Evolutionary conservation across 805 yeast genomes (phyloP).

Genomic region (Debaryomyces prosopidis): DNA sequence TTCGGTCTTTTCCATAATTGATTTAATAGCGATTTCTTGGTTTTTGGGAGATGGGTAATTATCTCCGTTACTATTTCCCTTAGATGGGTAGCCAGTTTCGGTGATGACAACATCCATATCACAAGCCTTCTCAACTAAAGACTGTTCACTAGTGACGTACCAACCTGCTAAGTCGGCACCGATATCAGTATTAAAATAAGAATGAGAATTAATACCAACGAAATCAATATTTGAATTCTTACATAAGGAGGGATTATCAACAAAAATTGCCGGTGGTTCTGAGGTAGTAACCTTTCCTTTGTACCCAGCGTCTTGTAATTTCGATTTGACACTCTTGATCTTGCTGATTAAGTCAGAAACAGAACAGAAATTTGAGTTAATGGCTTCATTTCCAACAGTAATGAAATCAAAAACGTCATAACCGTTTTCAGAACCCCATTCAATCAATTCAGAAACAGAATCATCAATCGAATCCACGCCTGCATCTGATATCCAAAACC

Average conservation of each 20-base stretch:
- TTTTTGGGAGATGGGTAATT: constrained; percentile 71
- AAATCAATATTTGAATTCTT: constrained; percentile 69
- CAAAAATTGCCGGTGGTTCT: constrained; percentile 82
- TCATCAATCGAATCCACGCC: constrained; percentile 74
- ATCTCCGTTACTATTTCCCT: constrained; percentile 68
- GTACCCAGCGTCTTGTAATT: constrained; percentile 69
- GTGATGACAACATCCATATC: constrained; percentile 60
- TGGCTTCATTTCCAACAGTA: constrained; percentile 88
- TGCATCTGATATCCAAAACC: constrained; percentile 69
- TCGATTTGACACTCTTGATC: constrained; percentile 61
- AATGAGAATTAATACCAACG: constrained; percentile 84
- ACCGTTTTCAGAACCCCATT: constrained; percentile 45
- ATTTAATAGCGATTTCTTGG: constrained; percentile 67
- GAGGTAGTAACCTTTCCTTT: constrained; percentile 77
- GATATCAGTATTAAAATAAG: constrained; percentile 71
- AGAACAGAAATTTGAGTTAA: constrained; percentile 60
- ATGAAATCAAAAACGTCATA: constrained; percentile 79
- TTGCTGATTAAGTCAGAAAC: constrained; percentile 64
- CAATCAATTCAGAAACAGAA: constrained; percentile 54
- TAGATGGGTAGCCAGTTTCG: constrained; percentile 88
- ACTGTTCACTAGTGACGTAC: constrained; percentile 65
- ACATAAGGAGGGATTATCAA: constrained; percentile 67
- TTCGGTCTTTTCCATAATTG: constrained; percentile 59
- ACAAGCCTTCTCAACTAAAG: constrained; percentile 56
- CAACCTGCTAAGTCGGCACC: constrained; percentile 69